A percentile compares a stretch with the other conserved stretches of the same genome.
These are phyloP conservation scores for Drechslerella dactyloides DNA, from an alignment of 2,329 filamentous ascomycete genomes.

Conservation along the genomic window DNA sequence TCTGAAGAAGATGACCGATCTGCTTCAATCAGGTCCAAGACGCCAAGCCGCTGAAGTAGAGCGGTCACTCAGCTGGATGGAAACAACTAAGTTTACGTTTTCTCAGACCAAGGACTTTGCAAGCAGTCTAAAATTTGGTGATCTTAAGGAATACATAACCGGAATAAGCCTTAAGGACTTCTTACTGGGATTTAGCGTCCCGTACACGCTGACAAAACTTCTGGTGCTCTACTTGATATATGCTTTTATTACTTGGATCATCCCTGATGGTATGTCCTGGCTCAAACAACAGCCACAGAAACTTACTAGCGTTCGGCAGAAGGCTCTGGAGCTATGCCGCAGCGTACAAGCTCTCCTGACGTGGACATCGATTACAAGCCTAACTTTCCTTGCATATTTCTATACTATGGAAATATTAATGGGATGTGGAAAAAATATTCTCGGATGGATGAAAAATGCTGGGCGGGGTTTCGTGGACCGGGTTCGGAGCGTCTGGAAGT, in stretches of 20 bases:
- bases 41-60: not conserved
- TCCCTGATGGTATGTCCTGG: conserved; percentile 3
- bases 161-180: not conserved
- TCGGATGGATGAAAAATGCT: no score
- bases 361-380: not conserved
- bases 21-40: not conserved
- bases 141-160: not conserved
- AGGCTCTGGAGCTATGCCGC: not conserved
- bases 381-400: not conserved
- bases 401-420: no score
- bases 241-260: not conserved
- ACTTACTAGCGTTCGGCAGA: not conserved
- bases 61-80: not conserved
- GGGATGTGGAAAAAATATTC: no score
- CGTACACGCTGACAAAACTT: conserved; percentile 10
- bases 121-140: not conserved
- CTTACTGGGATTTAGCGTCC: conserved; percentile 4
- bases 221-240: conserved; percentile 14
- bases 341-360: not conserved
- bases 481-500: no score
- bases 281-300: not conserved
- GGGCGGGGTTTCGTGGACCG: no score
- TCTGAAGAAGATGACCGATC: not conserved
- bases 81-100: not conserved
- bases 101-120: not conserved